Base-by-base conservation (phyloP, 1,284 basidiomycete species). In the Fistulina hepatica region DNA sequence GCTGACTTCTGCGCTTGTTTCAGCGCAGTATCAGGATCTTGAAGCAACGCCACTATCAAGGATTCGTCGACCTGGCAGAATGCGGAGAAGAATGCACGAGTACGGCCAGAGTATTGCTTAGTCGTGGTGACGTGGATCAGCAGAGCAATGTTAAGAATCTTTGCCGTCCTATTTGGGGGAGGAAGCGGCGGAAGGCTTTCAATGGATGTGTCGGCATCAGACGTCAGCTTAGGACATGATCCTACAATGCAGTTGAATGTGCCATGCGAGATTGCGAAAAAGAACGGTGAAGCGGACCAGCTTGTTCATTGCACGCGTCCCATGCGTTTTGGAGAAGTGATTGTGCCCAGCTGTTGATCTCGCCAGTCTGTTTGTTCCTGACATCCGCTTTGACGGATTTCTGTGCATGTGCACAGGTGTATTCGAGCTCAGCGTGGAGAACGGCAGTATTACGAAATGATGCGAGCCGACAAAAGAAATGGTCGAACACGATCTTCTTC, bases 101-200 rank as follows among this genome's bases (percentile, higher is more conserved):
- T 71, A n/a, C 64, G 64, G 0, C 71, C 65, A 12, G 72, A 73
- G 46, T 73, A 76, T 33, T 59, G 54, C 41, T 68, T 70, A 2
- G 61, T 52, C 17, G 60, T 53, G 9, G 71, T 67, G 45, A 75
- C 58, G 36, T 71, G 60, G 9, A 75, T 52, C 46, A 76, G 67
- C 19, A 74, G 58, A 27, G 71, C 63, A 6, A 65, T 60, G 44
- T 68, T 72, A 16, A 73, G 50, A 31, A 69, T 50, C 34, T 58
- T 59, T 6, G 52, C 44, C 10, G 71, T 44, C 12, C 57, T 48
- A 9, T 56, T 54, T 32, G 48, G 31, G 2, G 57, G 35, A 3
- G 70, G 69, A 8, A 72, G 55, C 10, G 52, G 49, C 10, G 61
- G 57, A 5, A 74, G 56, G 33, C 61, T 58, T 1, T 49, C 52